Base-by-base conservation (phyloP, 2,329 filamentous ascomycete genomes). In the Leptographium procerum region DNA sequence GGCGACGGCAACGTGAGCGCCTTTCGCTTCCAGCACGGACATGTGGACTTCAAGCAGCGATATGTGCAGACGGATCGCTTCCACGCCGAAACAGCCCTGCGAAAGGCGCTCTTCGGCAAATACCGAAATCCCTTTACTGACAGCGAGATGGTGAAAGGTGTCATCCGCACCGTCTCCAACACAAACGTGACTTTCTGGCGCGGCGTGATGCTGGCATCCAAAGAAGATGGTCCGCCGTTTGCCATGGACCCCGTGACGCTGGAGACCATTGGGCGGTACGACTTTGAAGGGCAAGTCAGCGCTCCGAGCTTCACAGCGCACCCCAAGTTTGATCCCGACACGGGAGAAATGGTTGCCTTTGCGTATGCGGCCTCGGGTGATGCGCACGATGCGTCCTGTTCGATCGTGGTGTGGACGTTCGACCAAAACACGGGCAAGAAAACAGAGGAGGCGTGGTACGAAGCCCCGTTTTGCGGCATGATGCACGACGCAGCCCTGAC, bases 161-260 rank as follows among this genome's bases (percentile, higher is more conserved):
- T 81, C 6, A 78, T 83, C 47, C 70, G 80, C 26, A 83, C 79
- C 0, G 79, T 79, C 0, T 74, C 77, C 3, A 84, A 85, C 62
- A 84, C 81, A 1, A 84, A 85, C 59, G 70, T 84, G n/a, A 70
- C 79, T 1, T 81, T 78, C 64, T 84, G 79, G 76, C 70, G 78
- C 9, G 80, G 80, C 0, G 73, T 78, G 52, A 64, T 84, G 59
- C 69, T 83, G 5, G 80, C 80, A 0, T 72, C 70, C 56, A 84
- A 84, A 63, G 82, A 85, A 58, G 76, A 79, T 59, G 72, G 75
- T 0, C 76, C 75, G 16, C 77, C 78, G 0, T 80, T 72, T 61
- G 76, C 77, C 0, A 71, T 81, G 73, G 75, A 81, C 59, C 77
- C 77, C 0, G 64, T 65, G 2, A 78, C 76, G 1, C 67, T 81